phyloP scores from a whole-genome alignment of 2,329 filamentous ascomycete genomes.

The Pezicula neosporulosa region DNA sequence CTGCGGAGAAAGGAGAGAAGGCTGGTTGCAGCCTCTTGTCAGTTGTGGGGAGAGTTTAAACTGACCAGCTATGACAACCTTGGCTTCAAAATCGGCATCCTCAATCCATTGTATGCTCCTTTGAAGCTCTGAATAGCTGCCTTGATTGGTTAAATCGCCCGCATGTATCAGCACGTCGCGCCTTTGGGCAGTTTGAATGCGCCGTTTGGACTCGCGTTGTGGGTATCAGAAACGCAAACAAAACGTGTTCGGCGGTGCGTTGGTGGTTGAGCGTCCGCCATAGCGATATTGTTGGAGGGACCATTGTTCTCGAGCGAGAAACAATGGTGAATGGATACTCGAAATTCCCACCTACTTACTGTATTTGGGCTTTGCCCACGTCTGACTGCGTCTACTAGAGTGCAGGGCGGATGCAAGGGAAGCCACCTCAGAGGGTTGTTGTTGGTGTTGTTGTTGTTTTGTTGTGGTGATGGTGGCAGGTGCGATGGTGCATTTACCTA shows the following conservation, averaged over 20 bases:
- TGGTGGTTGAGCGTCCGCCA: background rate
- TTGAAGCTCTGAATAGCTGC: conserved; percentile 56
- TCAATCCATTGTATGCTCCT: conserved; percentile 66
- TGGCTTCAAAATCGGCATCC: conserved; percentile 62
- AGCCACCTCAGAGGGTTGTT: too few species aligned
- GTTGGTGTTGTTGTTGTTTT: too few species aligned
- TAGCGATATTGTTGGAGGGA: background rate
- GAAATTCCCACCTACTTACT: too few species aligned
- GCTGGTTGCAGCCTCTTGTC: too few species aligned
- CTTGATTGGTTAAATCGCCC: conserved; percentile 74
- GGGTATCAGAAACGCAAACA: conserved; percentile 75
- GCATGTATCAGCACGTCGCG: conserved; percentile 73
- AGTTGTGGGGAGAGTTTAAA: background rate
- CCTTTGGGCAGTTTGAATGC: conserved; percentile 63
- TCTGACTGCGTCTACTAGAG: too few species aligned
- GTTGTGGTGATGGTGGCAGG: too few species aligned
- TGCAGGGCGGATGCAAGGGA: too few species aligned
- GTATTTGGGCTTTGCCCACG: too few species aligned
- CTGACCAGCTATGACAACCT: conserved; percentile 66
- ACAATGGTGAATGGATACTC: background rate
- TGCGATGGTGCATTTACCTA: too few species aligned
- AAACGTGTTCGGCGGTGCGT: conserved; percentile 51
- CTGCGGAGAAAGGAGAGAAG: background rate
- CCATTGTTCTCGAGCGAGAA: background rate
- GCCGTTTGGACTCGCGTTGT: conserved; percentile 52